A percentile compares a stretch with the other conserved stretches of the same genome.
These are phyloP conservation scores for Emergomyces orientalis DNA, from an alignment of 2,329 filamentous ascomycete genomes.

Conservation along the genomic window DNA sequence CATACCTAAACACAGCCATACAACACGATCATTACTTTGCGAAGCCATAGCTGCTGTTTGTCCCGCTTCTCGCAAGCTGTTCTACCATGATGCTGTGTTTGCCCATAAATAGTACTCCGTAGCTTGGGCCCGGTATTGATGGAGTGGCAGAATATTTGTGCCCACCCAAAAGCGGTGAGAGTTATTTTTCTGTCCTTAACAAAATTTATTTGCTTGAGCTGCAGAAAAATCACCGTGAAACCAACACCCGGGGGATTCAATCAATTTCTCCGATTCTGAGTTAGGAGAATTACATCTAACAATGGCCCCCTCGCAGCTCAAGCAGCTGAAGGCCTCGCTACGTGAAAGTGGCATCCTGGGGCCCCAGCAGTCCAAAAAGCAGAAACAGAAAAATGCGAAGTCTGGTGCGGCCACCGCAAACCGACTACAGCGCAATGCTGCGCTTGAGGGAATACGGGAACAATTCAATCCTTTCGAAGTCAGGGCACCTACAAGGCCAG, in stretches of 20 bases:
- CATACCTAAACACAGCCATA: slow-evolving; percentile 34
- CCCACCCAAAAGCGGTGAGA: slow-evolving; percentile 26
- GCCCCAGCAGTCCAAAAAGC: slow-evolving; percentile 90
- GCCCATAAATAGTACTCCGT: background rate
- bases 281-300: slow-evolving; percentile 17
- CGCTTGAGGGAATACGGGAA: slow-evolving; percentile 78
- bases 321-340: slow-evolving; percentile 85
- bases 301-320: slow-evolving; percentile 95
- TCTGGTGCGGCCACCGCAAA: slow-evolving; percentile 61
- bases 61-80: background rate
- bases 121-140: slow-evolving; percentile 12
- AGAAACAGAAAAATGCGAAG: slow-evolving; percentile 65
- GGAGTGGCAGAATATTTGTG: slow-evolving; percentile 20
- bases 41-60: slow-evolving; percentile 24
- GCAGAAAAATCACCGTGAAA: slow-evolving; percentile 14
- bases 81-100: background rate
- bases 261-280: slow-evolving; percentile 8
- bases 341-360: slow-evolving; percentile 82
- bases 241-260: slow-evolving; percentile 12
- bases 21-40: slow-evolving; percentile 28
- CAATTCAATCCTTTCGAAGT: slow-evolving; percentile 98
- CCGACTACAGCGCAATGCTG: slow-evolving; percentile 64
- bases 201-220: slow-evolving; percentile 19
- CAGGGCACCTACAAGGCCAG: slow-evolving; percentile 64
- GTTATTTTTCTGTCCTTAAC: slow-evolving; percentile 21